A percentile compares a stretch with the other conserved stretches of the same genome.
These are phyloP conservation scores for Ophiocordyceps australis DNA, from an alignment of 2,329 filamentous ascomycete genomes.

Conservation along the genomic window DNA sequence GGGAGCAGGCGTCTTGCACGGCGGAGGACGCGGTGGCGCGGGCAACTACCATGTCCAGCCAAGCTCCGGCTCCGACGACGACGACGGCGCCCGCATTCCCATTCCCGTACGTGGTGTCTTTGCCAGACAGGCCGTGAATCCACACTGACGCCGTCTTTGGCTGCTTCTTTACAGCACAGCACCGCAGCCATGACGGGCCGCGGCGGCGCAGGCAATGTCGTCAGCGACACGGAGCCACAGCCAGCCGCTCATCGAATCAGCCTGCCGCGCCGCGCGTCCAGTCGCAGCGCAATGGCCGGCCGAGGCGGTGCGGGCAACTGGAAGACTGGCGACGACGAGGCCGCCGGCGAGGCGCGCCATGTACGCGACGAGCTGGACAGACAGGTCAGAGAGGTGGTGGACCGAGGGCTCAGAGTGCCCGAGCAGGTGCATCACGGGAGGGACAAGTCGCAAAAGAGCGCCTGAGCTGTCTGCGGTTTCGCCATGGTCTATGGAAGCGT, in stretches of 20 bases:
- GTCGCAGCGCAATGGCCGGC: not conserved
- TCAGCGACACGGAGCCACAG: slow-evolving; percentile 10
- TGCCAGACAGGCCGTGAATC: not conserved
- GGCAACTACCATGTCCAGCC: slow-evolving; percentile 50
- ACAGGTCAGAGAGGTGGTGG: slow-evolving; percentile 25
- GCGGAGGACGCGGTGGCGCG: slow-evolving; percentile 42
- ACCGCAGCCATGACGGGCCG: too few species aligned
- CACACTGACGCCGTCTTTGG: not conserved
- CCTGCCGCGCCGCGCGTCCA: slow-evolving; percentile 14
- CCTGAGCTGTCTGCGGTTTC: too few species aligned
- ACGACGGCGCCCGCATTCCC: too few species aligned
- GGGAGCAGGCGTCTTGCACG: slow-evolving; percentile 29
- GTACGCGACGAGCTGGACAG: slow-evolving; percentile 20
- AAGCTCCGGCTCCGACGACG: too few species aligned
- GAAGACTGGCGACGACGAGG: slow-evolving; percentile 2
- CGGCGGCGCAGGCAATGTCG: slow-evolving; percentile 42
- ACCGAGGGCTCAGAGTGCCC: slow-evolving; percentile 26
- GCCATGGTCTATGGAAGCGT: too few species aligned
- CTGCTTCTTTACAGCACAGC: not conserved
- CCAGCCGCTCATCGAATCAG: slow-evolving; percentile 8
- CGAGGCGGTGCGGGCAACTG: not conserved
- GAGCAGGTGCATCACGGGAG: slow-evolving; percentile 20
- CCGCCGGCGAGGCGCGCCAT: not conserved
- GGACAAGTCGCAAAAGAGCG: too few species aligned
- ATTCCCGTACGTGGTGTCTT: too few species aligned